A percentile compares a stretch with the other conserved stretches of the same genome.
These are phyloP conservation scores for Solanum clarkiae DNA, from an alignment of 257 asterid genomes.

Conservation along the genomic window DNA sequence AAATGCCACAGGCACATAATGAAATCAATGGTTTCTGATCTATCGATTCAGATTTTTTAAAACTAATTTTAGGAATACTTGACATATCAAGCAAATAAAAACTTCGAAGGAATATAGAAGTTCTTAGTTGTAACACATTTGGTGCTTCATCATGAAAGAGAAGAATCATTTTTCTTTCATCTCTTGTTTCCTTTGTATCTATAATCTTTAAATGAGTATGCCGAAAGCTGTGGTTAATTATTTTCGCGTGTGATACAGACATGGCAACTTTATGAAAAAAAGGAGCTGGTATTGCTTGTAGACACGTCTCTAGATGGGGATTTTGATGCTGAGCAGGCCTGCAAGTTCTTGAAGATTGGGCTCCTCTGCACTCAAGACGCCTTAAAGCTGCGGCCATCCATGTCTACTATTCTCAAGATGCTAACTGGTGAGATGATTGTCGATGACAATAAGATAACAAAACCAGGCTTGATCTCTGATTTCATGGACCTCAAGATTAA, in stretches of 20 bases:
- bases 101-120: no score
- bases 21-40: no score
- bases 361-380: constrained; percentile 88
- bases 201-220: background rate
- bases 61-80: no score
- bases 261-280: constrained; percentile 68
- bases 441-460: constrained; percentile 40
- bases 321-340: constrained; percentile 76
- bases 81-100: no score
- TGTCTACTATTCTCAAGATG: constrained; percentile 73
- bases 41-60: no score
- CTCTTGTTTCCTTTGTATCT: background rate
- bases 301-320: constrained; percentile 59
- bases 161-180: background rate
- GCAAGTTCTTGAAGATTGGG: constrained; percentile 71
- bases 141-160: background rate
- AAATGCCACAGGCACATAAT: no score
- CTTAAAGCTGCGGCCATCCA: constrained; percentile 79
- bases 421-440: constrained; percentile 40
- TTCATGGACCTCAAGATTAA: constrained; percentile 80
- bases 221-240: background rate
- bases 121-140: no score
- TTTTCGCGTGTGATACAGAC: constrained; percentile 28
- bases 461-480: constrained; percentile 85
- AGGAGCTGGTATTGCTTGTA: constrained; percentile 49